phyloP scores from a whole-genome alignment of 164 flowering plant species.

The grape (Vitis vinifera) region DNA sequence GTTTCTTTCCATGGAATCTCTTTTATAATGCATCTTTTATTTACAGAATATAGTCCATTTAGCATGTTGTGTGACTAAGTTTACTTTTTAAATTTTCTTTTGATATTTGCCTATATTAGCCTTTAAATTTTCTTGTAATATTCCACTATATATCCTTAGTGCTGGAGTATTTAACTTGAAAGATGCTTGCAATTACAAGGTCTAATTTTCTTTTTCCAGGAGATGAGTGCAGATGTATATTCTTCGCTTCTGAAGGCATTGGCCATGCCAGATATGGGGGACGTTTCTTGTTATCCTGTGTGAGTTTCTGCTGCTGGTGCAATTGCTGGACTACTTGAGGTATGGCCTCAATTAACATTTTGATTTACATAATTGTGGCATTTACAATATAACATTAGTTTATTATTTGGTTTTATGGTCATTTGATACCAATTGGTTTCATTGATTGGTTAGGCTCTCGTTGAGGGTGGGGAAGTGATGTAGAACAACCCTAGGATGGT shows the following conservation, averaged over 20 bases:
- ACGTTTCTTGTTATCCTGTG: conserved; percentile 69
- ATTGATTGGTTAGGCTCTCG: too few species aligned
- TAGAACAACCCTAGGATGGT: too few species aligned
- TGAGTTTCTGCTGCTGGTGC: conserved; percentile 83
- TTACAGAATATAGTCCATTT: background rate
- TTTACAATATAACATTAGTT: background rate
- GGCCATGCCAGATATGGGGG: conserved; percentile 45
- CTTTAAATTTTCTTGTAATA: background rate
- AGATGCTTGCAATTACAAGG: background rate
- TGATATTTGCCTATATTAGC: too few species aligned
- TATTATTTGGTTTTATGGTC: conserved; percentile 1
- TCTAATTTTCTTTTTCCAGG: conserved; percentile 40
- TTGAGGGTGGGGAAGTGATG: too few species aligned
- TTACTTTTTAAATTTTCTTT: too few species aligned
- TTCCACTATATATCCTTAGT: background rate
- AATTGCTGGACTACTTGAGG: conserved; percentile 66
- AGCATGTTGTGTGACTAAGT: too few species aligned
- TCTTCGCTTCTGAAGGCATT: conserved; percentile 64
- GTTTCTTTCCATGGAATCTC: conserved; percentile 10
- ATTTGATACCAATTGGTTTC: too few species aligned
- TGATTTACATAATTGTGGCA: background rate
- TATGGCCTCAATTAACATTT: conserved; percentile 15
- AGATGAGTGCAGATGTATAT: conserved; percentile 62
- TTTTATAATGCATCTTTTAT: background rate
- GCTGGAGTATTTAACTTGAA: background rate